Percentiles rank a stretch among this genome's conserved stretches.
Conservation (phyloP, 2,329 filamentous ascomycete species). For the Colletotrichum tropicicola region DNA sequence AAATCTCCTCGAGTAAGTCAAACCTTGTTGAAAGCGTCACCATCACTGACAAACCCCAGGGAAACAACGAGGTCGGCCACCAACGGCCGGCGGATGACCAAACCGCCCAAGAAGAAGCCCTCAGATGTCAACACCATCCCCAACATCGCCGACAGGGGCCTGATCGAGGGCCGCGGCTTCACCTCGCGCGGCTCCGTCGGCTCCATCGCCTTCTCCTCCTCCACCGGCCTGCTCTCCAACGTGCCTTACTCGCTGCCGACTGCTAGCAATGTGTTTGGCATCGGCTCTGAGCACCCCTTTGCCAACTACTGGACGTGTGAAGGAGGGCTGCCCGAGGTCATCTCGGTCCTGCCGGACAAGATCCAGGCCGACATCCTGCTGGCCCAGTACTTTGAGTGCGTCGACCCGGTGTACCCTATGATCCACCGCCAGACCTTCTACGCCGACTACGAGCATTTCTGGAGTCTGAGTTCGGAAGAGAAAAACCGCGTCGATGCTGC, state of each 20-base stretch:
- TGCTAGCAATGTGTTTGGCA: slow-evolving; percentile 82
- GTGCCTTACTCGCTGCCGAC: slow-evolving; percentile 76
- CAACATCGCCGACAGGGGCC: slow-evolving; percentile 64
- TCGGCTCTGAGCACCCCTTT: slow-evolving; percentile 81
- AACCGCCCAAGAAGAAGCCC: slow-evolving; percentile 64
- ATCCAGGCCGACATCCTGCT: slow-evolving; percentile 78
- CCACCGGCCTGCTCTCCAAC: slow-evolving; percentile 73
- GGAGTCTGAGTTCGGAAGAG: slow-evolving; percentile 67
- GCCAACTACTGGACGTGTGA: slow-evolving; percentile 87
- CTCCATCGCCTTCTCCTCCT: slow-evolving; percentile 48
- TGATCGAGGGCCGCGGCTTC: slow-evolving; percentile 52
- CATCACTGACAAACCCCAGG: slow-evolving; percentile 43
- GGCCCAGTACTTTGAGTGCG: slow-evolving; percentile 71
- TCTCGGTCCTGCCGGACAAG: slow-evolving; percentile 79
- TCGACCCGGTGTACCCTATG: slow-evolving; percentile 85
- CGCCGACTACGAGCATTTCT: slow-evolving; percentile 81
- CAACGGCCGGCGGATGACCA: slow-evolving; percentile 65
- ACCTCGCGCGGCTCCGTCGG: slow-evolving; percentile 57
- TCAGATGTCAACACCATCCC: slow-evolving; percentile 52
- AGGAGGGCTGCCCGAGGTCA: slow-evolving; percentile 78
- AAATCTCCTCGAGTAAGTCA: slow-evolving; percentile 77
- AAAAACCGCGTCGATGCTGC: slow-evolving; percentile 71
- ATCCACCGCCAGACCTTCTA: slow-evolving; percentile 80
- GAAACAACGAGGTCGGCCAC: slow-evolving; percentile 64
- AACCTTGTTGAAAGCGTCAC: neutral